phyloP scores from a whole-genome alignment of 208 protist genomes.

The Herpetomonas tarakana region DNA sequence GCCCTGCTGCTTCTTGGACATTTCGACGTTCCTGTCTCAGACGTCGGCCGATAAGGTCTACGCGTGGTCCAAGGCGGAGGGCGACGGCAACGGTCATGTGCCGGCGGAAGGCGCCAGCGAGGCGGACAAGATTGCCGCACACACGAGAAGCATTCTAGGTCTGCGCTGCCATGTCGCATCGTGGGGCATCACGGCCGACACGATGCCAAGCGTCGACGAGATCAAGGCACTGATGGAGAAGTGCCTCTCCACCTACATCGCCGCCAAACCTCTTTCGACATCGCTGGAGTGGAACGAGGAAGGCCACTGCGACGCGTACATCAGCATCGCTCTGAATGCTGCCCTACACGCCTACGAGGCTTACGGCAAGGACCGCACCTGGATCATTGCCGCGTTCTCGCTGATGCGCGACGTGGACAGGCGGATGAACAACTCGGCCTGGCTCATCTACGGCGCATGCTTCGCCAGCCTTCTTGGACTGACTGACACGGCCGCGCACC shows the following conservation, averaged over 20 bases:
- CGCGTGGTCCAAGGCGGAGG: conserved; percentile 37
- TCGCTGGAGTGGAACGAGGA: conserved; percentile 80
- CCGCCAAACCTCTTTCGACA: conserved; percentile 43
- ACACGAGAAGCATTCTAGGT: conserved; percentile 65
- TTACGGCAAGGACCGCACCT: conserved; percentile 24
- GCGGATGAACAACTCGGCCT: conserved; percentile 73
- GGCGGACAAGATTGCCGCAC: conserved; percentile 16
- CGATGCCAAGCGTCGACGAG: conserved; percentile 23
- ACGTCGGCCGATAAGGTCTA: conserved; percentile 46
- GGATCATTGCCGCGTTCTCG: conserved; percentile 45
- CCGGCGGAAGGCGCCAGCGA: conserved; percentile 6
- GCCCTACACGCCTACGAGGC: conserved; percentile 57
- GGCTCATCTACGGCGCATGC: conserved; percentile 70
- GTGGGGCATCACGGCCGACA: conserved; percentile 36
- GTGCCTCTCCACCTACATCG: conserved; percentile 45
- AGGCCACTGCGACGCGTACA: conserved; percentile 80
- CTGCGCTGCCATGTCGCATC: conserved; percentile 66
- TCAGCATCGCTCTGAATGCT: conserved; percentile 68
- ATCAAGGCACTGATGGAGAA: conserved; percentile 39
- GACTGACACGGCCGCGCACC: conserved; percentile 49
- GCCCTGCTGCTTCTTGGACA: conserved; percentile 79
- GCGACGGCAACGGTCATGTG: background rate
- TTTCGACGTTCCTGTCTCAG: conserved; percentile 74
- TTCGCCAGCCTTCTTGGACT: conserved; percentile 70
- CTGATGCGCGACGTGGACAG: conserved; percentile 54